phyloP scores from a whole-genome alignment of 352 stramenopile genomes.

The Globisporangium ultimum region DNA sequence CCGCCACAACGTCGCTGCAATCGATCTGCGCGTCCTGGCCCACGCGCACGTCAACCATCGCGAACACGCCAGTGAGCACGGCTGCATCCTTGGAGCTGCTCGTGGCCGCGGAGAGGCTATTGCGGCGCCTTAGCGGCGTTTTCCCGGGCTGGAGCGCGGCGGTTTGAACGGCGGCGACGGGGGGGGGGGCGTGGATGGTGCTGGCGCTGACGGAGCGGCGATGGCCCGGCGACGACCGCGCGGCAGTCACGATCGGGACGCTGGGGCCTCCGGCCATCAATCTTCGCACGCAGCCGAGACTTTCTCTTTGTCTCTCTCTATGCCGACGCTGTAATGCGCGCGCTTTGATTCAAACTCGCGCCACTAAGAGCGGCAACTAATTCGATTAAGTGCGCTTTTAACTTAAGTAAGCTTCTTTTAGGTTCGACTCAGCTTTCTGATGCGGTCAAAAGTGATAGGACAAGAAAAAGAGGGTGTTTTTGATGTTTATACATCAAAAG shows the following conservation, averaged over 20 bases:
- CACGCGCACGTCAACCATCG: slow-evolving; percentile 76
- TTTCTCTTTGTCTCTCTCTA: too few species aligned
- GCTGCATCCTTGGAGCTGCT: slow-evolving; percentile 5
- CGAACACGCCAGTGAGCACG: slow-evolving; percentile 45
- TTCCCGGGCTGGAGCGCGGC: not conserved
- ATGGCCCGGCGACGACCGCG: slow-evolving; percentile 7
- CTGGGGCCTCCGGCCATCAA: not conserved
- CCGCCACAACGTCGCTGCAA: slow-evolving; percentile 68
- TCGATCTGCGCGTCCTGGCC: slow-evolving; percentile 69
- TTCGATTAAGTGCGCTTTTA: too few species aligned
- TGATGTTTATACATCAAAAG: too few species aligned
- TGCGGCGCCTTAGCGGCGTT: slow-evolving; percentile 14
- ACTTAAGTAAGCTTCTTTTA: too few species aligned
- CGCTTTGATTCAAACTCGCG: too few species aligned
- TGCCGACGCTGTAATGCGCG: too few species aligned
- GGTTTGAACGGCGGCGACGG: not conserved
- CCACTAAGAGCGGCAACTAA: too few species aligned
- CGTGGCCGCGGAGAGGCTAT: slow-evolving; percentile 9
- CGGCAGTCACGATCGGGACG: not conserved
- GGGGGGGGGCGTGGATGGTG: not conserved
- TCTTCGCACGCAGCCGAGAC: not conserved
- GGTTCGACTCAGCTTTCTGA: too few species aligned
- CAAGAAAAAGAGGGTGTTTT: too few species aligned
- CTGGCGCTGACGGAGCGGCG: slow-evolving; percentile 10
- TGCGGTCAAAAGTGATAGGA: too few species aligned